A percentile compares a stretch with the other conserved stretches of the same genome.
These are phyloP conservation scores for Metrosideros polymorpha DNA, from an alignment of 441 rosid species.

Conservation along the genomic window DNA sequence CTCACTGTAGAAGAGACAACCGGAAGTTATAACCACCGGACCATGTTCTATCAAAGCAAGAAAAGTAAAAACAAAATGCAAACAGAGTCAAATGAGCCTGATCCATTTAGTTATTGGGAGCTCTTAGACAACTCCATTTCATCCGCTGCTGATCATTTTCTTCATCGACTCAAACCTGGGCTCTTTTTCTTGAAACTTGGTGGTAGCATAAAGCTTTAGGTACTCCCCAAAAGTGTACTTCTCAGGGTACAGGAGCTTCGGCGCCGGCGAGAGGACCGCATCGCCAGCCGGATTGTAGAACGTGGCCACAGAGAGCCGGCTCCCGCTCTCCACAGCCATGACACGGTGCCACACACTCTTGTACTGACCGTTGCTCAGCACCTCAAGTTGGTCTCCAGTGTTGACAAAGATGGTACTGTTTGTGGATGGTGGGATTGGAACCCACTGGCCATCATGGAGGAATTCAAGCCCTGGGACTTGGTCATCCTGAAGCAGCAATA, in stretches of 20 bases:
- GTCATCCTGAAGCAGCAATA: constrained; percentile 55
- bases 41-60: background rate
- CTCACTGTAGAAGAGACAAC: background rate
- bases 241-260: constrained; percentile 51
- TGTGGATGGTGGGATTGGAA: constrained; percentile 60
- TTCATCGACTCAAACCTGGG: constrained; percentile 66
- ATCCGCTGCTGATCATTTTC: constrained; percentile 24
- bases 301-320: constrained; percentile 81
- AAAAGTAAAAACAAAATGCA: background rate
- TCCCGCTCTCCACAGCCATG: constrained; percentile 59
- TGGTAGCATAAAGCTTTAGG: constrained; percentile 58
- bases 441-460: constrained; percentile 42
- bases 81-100: background rate
- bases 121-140: constrained; percentile 10
- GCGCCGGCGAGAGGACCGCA: constrained; percentile 68
- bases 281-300: constrained; percentile 80
- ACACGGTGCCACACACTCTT: constrained; percentile 68
- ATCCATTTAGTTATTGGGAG: background rate
- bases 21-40: background rate
- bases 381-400: constrained; percentile 76
- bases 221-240: constrained; percentile 59
- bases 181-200: constrained; percentile 62
- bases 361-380: constrained; percentile 72
- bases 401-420: constrained; percentile 71
- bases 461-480: constrained; percentile 62